A percentile compares a stretch with the other conserved stretches of the same genome.
phyloP scores from a whole-genome alignment of 1,139 yeast genomes.

The Hemisphaericaspora xylanilytica region DNA sequence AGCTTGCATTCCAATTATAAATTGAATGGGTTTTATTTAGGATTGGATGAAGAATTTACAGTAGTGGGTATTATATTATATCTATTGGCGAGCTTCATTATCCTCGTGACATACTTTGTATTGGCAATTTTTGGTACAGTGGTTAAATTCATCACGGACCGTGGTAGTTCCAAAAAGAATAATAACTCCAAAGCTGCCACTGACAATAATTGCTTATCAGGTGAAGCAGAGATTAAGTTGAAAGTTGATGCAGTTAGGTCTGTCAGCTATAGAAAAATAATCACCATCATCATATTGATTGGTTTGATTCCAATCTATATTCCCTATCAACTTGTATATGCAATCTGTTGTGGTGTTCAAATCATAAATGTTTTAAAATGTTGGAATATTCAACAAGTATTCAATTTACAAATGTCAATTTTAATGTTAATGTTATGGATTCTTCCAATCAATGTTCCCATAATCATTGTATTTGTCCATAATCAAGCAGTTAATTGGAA shows the following conservation, averaged over 20 bases:
- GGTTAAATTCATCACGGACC: constrained; percentile 6
- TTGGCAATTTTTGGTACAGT: constrained; percentile 8
- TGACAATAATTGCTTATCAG: neutral
- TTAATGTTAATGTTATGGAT: constrained; percentile 64
- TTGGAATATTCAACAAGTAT: constrained; percentile 13
- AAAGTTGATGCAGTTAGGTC: neutral
- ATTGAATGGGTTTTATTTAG: constrained; percentile 53
- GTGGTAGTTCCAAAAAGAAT: neutral
- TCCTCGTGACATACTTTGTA: constrained; percentile 30
- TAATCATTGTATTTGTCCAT: constrained; percentile 66
- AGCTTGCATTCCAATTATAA: constrained; percentile 23
- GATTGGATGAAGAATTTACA: constrained; percentile 57
- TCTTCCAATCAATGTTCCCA: constrained; percentile 66
- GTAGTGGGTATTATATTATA: constrained; percentile 48
- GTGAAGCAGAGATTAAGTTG: neutral
- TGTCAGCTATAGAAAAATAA: constrained; percentile 2
- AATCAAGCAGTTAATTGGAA: constrained; percentile 68
- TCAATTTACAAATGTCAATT: constrained; percentile 55
- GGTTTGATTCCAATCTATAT: constrained; percentile 54
- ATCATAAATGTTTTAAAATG: constrained; percentile 40
- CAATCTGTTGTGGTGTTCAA: constrained; percentile 58
- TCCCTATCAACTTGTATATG: constrained; percentile 78
- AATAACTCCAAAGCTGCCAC: no score
- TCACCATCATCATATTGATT: constrained; percentile 22
- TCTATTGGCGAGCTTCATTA: constrained; percentile 49